Percentiles rank a stretch among this genome's conserved stretches.
phyloP scores from a whole-genome alignment of 345 rosid genomes.

The Garcia nutans region DNA sequence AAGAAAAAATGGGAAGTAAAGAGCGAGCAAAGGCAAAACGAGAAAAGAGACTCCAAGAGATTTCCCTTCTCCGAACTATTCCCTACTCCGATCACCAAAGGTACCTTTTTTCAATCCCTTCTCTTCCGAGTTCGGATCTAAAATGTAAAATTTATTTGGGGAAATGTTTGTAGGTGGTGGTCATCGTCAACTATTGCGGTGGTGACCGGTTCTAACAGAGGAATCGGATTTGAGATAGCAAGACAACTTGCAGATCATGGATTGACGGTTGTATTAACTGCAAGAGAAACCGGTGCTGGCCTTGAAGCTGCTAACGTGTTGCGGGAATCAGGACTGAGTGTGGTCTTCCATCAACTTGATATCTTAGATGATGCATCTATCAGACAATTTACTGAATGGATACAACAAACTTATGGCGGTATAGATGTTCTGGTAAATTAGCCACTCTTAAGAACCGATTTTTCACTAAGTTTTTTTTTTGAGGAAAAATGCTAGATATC shows the following conservation, averaged over 20 bases:
- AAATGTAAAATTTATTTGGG: slow-evolving; percentile 2
- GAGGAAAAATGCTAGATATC: too few relatives aligned
- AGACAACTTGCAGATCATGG: slow-evolving; percentile 88
- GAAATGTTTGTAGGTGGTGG: slow-evolving; percentile 73
- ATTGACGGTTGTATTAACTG: slow-evolving; percentile 66
- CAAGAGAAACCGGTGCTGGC: slow-evolving; percentile 73
- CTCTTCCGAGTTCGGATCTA: neutral
- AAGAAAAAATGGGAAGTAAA: slow-evolving; percentile 53
- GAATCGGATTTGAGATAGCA: slow-evolving; percentile 91
- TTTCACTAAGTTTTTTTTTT: too few relatives aligned
- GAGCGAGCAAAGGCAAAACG: slow-evolving; percentile 66
- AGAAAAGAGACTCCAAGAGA: slow-evolving; percentile 73
- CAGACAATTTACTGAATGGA: slow-evolving; percentile 57
- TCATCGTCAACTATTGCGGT: slow-evolving; percentile 78
- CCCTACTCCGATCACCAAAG: slow-evolving; percentile 94
- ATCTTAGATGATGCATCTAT: slow-evolving; percentile 59
- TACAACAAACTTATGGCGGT: slow-evolving; percentile 57
- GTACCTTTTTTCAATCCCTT: slow-evolving; percentile 25
- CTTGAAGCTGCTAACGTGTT: slow-evolving; percentile 75
- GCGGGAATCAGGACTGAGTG: slow-evolving; percentile 78
- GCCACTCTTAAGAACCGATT: neutral
- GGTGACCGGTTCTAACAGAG: slow-evolving; percentile 90
- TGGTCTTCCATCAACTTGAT: slow-evolving; percentile 79
- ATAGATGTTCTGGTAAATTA: slow-evolving; percentile 69
- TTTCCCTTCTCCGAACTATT: slow-evolving; percentile 84